A percentile compares a stretch with the other conserved stretches of the same genome.
Conservation (phyloP, 202 grass and related monocot genomes). For the Schoenoplectus triqueter region DNA sequence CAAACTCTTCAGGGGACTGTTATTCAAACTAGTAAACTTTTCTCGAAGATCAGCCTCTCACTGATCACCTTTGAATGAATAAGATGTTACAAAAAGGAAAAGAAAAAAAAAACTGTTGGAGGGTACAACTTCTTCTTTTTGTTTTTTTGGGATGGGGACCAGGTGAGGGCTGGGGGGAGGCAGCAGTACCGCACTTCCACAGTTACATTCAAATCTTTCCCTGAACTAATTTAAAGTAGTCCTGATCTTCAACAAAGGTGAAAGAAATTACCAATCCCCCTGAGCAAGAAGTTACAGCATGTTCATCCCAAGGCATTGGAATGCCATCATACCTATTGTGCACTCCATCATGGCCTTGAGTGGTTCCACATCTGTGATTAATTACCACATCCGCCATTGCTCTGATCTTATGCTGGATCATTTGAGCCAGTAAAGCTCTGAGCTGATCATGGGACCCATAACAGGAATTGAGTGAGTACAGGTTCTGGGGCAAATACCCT, state of each 20-base stretch:
- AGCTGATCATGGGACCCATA: constrained; percentile 74
- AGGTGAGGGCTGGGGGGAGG: not conserved
- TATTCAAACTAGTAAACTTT: not conserved
- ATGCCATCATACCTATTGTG: constrained; percentile 93
- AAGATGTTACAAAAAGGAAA: not conserved
- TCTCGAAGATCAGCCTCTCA: not conserved
- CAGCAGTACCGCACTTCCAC: not conserved
- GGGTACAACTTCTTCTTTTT: not conserved
- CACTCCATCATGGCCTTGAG: constrained; percentile 66
- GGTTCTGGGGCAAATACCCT: constrained; percentile 92
- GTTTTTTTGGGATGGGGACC: not conserved
- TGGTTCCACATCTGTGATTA: constrained; percentile 69
- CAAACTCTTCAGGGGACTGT: not conserved
- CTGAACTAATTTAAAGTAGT: constrained; percentile 2
- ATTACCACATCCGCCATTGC: constrained; percentile 84
- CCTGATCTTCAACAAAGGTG: constrained; percentile 6
- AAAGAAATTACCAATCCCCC: constrained; percentile 77
- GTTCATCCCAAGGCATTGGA: constrained; percentile 86
- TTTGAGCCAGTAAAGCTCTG: constrained; percentile 62
- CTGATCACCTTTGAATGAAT: not conserved
- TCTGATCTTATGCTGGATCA: constrained; percentile 73
- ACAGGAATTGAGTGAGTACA: constrained; percentile 88
- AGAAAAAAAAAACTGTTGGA: not conserved
- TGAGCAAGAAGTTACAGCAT: constrained; percentile 94
- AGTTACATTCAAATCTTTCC: not conserved